Percentiles rank a stretch among this genome's conserved stretches.
phyloP scores from a whole-genome alignment of 495 filamentous ascomycete genomes.

The Penicillium chermesinum region DNA sequence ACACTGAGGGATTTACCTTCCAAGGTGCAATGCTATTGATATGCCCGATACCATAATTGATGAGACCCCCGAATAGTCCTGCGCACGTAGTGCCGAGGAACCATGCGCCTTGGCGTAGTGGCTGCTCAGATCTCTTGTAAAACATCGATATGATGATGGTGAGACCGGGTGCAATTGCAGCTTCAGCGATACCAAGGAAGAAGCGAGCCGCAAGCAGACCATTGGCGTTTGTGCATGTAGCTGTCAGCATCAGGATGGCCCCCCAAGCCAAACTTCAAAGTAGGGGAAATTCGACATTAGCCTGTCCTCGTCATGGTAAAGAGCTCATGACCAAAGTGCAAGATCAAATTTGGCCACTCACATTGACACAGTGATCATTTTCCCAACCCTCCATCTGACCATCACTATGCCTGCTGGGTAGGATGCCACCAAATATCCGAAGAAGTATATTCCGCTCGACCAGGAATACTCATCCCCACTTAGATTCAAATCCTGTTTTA shows the following conservation, averaged over 20 bases:
- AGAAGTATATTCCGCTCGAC: slow-evolving; percentile 51
- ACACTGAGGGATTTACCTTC: no score
- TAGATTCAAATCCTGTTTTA: slow-evolving; percentile 40
- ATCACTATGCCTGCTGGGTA: slow-evolving; percentile 42
- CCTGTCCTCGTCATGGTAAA: no score
- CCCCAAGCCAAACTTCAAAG: slow-evolving; percentile 28
- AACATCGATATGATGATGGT: slow-evolving; percentile 29
- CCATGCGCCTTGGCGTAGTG: slow-evolving; percentile 49
- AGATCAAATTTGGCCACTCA: slow-evolving; percentile 24
- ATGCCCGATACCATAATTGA: slow-evolving; percentile 22
- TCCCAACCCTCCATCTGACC: slow-evolving; percentile 30
- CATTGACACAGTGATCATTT: slow-evolving; percentile 48
- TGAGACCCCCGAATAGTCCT: slow-evolving; percentile 18
- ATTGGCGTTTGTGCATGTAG: slow-evolving; percentile 42
- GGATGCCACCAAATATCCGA: slow-evolving; percentile 50
- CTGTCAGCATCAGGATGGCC: slow-evolving; percentile 45
- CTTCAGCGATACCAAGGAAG: slow-evolving; percentile 45
- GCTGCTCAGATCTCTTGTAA: slow-evolving; percentile 46
- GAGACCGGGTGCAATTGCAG: slow-evolving; percentile 40
- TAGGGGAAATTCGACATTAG: not conserved
- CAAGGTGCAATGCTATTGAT: slow-evolving; percentile 16
- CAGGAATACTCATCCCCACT: slow-evolving; percentile 50
- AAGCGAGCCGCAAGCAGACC: slow-evolving; percentile 44
- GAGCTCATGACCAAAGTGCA: no score
- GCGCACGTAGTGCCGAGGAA: slow-evolving; percentile 29